phyloP scores from a whole-genome alignment of 2,329 filamentous ascomycete species.

The Geosmithia putterillii region DNA sequence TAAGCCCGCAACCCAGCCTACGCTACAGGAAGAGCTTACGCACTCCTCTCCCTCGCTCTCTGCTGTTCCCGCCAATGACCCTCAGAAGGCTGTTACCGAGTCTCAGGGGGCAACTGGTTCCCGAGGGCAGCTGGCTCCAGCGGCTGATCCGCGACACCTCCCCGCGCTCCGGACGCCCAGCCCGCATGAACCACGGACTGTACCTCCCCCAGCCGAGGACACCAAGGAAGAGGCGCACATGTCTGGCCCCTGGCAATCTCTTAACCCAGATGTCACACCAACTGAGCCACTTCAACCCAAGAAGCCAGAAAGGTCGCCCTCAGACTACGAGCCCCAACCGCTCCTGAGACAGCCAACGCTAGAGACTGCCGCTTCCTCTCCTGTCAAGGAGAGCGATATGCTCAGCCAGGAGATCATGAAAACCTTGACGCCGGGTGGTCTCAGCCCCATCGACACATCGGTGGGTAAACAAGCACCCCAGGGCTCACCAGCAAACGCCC shows the following conservation, averaged over 20 bases:
- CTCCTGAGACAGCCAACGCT: conserved; percentile 29
- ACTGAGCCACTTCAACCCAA: conserved; percentile 33
- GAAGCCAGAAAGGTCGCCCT: conserved; percentile 18
- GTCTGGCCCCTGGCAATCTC: neutral
- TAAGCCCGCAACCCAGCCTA: neutral
- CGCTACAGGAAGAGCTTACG: neutral
- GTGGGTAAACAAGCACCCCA: neutral
- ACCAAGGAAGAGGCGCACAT: neutral
- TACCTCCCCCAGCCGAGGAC: neutral
- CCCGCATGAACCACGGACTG: conserved; percentile 7
- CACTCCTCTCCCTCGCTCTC: neutral
- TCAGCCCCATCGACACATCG: neutral
- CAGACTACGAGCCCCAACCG: conserved; percentile 20
- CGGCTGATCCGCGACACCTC: conserved; percentile 11
- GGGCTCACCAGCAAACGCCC: neutral
- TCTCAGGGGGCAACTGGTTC: neutral
- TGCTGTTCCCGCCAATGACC: neutral
- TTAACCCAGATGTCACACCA: conserved; percentile 18
- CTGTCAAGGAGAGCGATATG: conserved; percentile 57
- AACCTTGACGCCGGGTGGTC: conserved; percentile 43
- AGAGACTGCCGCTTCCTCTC: conserved; percentile 36
- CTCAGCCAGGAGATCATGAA: conserved; percentile 64
- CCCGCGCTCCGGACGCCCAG: conserved; percentile 21
- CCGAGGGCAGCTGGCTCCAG: neutral
- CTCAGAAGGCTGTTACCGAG: neutral